A percentile compares a stretch with the other conserved stretches of the same genome.
These are phyloP conservation scores for Tulasnella calospora DNA, from an alignment of 768 basidiomycete genomes.

Conservation along the genomic window DNA sequence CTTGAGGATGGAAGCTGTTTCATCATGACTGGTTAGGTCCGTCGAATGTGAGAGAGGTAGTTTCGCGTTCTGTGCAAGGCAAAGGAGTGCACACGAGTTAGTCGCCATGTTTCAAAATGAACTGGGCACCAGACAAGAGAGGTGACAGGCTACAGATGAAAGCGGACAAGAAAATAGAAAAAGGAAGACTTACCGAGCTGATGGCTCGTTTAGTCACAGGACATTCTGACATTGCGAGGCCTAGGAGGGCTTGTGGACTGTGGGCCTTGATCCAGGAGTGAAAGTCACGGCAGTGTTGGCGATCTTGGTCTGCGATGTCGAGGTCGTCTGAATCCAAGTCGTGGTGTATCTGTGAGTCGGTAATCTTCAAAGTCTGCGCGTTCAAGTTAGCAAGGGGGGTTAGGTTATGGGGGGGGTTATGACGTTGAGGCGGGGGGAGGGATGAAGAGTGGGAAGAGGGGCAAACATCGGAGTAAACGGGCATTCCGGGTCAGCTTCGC, in stretches of 20 bases:
- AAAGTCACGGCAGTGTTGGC: neutral
- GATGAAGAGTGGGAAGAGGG: neutral
- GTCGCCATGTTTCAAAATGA: constrained; percentile 10
- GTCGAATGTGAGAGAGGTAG: neutral
- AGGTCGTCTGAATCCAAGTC: neutral
- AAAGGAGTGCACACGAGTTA: neutral
- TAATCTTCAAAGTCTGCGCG: neutral
- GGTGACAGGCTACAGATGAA: neutral
- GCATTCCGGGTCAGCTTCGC: neutral
- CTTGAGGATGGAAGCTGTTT: neutral
- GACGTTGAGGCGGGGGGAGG: neutral
- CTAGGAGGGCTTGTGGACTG: neutral
- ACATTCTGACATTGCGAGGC: constrained; percentile 1
- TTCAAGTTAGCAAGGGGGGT: neutral
- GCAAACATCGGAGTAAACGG: neutral
- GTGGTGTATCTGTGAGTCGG: neutral
- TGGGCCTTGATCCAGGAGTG: constrained; percentile 3
- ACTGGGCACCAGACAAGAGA: neutral
- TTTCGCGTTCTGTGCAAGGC: neutral
- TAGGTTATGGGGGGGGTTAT: neutral
- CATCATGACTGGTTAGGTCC: neutral
- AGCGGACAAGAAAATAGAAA: neutral
- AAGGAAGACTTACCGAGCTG: constrained; percentile 1
- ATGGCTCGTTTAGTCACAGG: neutral
- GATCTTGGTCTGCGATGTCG: neutral